Conservation (phyloP, 441 rosid species). For the Erodium texanum region DNA sequence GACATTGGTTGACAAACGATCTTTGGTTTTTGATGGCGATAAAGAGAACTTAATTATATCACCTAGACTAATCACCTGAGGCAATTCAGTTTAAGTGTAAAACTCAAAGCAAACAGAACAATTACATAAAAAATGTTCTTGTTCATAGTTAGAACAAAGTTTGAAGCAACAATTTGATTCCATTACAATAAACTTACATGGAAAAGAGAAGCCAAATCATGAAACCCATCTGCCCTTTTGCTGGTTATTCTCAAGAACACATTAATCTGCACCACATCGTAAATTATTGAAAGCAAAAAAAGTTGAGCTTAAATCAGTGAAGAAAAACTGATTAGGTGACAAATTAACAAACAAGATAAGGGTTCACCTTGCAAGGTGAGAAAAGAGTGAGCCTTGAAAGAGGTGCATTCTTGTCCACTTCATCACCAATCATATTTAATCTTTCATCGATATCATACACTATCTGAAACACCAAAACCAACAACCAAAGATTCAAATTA, state of each 20-base stretch:
- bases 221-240: constrained; percentile 83
- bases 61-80: constrained; percentile 77
- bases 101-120: background rate
- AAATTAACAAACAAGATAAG: constrained; percentile 7
- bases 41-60: constrained; percentile 80
- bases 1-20: constrained; percentile 72
- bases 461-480: constrained; percentile 29
- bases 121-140: background rate
- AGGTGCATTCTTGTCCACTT: constrained; percentile 71
- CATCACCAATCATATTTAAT: constrained; percentile 59
- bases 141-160: too few relatives aligned
- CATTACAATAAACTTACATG: constrained; percentile 44
- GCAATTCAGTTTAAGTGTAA: background rate
- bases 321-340: background rate
- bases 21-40: constrained; percentile 66
- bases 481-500: background rate
- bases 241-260: constrained; percentile 82
- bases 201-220: constrained; percentile 89
- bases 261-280: constrained; percentile 42
- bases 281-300: background rate
- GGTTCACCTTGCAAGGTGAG: constrained; percentile 86
- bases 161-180: background rate
- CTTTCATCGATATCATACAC: constrained; percentile 79
- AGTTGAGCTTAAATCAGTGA: background rate
- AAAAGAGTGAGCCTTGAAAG: constrained; percentile 82